Percentiles rank a stretch among this genome's conserved stretches.
phyloP scores from a whole-genome alignment of 208 protist species.

The Vickermania ingenoplastis region DNA sequence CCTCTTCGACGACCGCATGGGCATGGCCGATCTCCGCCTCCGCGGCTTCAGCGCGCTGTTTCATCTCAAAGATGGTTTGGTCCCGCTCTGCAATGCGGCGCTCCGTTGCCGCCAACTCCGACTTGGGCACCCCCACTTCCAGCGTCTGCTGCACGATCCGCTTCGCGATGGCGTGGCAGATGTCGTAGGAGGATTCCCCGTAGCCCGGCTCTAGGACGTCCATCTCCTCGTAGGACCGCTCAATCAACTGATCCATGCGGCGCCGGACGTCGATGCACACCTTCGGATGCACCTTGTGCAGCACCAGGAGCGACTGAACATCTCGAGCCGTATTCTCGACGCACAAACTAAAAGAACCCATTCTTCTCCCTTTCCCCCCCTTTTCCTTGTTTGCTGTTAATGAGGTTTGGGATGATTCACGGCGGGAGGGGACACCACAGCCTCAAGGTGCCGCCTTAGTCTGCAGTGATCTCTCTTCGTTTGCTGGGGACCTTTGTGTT shows the following conservation, averaged over 20 bases:
- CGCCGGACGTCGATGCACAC: slow-evolving; percentile 63
- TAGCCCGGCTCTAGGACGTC: slow-evolving; percentile 18
- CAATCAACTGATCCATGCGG: slow-evolving; percentile 36
- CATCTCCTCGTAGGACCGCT: slow-evolving; percentile 38
- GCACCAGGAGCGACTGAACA: slow-evolving; percentile 50
- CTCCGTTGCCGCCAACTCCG: slow-evolving; percentile 29
- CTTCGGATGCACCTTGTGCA: slow-evolving; percentile 80
- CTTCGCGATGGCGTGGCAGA: slow-evolving; percentile 41
- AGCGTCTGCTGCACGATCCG: slow-evolving; percentile 37
- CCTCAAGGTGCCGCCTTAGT: too few relatives aligned
- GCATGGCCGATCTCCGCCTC: slow-evolving; percentile 11
- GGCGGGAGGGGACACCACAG: too few relatives aligned
- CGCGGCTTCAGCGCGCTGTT: slow-evolving; percentile 8
- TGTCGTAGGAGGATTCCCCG: slow-evolving; percentile 31
- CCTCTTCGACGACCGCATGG: slow-evolving; percentile 17
- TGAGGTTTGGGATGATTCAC: too few relatives aligned
- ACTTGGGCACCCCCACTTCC: slow-evolving; percentile 29
- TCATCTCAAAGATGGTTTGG: slow-evolving; percentile 26
- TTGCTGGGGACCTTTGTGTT: too few relatives aligned
- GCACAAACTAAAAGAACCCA: slow-evolving; percentile 57
- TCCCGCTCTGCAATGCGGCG: slow-evolving; percentile 16
- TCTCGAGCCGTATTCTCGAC: slow-evolving; percentile 61
- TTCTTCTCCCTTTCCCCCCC: too few relatives aligned
- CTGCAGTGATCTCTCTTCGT: too few relatives aligned
- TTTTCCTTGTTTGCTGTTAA: too few relatives aligned